Percentiles rank a stretch among this genome's conserved stretches.
These are phyloP conservation scores for Trichoderma sp. DNA, from an alignment of 2,329 filamentous ascomycete species.

Conservation along the genomic window DNA sequence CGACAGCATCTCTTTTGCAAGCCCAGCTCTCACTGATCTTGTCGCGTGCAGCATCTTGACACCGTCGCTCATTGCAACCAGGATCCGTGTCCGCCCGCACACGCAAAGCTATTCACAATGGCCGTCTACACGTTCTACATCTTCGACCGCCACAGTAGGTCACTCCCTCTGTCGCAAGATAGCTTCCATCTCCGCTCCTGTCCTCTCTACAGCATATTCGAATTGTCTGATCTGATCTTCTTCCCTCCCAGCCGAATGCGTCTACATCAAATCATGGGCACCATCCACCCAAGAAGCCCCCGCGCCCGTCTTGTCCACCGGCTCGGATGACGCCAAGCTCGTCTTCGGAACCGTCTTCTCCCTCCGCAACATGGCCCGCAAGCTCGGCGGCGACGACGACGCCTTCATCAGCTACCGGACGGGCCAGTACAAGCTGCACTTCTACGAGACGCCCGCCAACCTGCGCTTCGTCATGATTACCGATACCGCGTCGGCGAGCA, in stretches of 20 bases:
- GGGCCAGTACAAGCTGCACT: conserved; percentile 95
- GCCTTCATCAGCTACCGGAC: conserved; percentile 95
- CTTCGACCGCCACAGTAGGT: conserved; percentile 94
- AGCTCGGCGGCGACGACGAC: conserved; percentile 91
- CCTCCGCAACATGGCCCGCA: conserved; percentile 93
- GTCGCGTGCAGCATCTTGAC: neutral
- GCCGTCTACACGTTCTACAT: conserved; percentile 98
- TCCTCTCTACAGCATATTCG: neutral
- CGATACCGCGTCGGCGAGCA: conserved; percentile 83
- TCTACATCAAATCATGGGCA: conserved; percentile 90
- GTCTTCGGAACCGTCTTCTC: conserved; percentile 98
- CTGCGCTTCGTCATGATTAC: conserved; percentile 97
- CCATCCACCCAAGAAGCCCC: conserved; percentile 42
- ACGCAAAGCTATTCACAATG: conserved; percentile 59
- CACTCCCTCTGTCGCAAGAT: neutral
- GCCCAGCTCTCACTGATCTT: neutral
- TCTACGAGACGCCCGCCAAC: conserved; percentile 96
- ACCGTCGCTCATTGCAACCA: neutral
- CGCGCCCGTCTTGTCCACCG: conserved; percentile 35
- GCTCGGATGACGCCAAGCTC: conserved; percentile 87
- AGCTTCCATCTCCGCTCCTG: conserved; percentile 1
- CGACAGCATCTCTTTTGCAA: neutral
- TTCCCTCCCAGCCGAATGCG: conserved; percentile 79
- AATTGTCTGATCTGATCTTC: conserved; percentile 27
- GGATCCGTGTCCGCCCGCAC: neutral